Percentiles rank a stretch among this genome's conserved stretches.
Conservation (phyloP, 306 rosid species). For the Fragaria vesca region DNA sequence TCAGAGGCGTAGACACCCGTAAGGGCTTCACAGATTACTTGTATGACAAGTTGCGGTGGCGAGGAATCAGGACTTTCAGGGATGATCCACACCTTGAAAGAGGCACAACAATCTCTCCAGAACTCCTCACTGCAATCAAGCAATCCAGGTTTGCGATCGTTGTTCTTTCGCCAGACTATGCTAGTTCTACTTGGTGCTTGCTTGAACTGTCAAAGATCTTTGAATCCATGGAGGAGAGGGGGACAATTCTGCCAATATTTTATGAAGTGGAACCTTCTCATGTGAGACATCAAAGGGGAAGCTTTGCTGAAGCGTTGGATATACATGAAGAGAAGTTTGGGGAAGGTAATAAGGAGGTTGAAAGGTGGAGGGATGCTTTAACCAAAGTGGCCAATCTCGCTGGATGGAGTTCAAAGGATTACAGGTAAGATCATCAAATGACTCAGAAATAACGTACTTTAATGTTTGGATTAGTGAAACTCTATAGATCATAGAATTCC, state of each 20-base stretch:
- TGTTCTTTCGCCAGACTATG: no score
- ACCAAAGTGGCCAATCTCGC: constrained; percentile 11
- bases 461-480: background rate
- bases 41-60: background rate
- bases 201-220: no score
- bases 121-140: background rate
- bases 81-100: background rate
- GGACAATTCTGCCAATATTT: no score
- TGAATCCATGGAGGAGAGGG: no score
- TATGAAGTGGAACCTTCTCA: background rate
- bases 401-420: background rate
- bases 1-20: background rate
- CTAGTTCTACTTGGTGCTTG: no score
- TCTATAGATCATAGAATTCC: no score
- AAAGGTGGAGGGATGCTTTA: constrained; percentile 4
- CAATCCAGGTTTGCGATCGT: background rate
- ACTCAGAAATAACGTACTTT: background rate
- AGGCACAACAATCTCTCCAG: background rate
- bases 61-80: background rate
- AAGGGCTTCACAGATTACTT: constrained; percentile 3
- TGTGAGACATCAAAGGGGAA: constrained; percentile 19
- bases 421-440: background rate
- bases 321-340: constrained; percentile 7
- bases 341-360: constrained; percentile 1
- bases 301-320: constrained; percentile 10